These are phyloP conservation scores for Calonectria fujianensis DNA, from an alignment of 2,329 filamentous ascomycete species.

Conservation along the genomic window DNA sequence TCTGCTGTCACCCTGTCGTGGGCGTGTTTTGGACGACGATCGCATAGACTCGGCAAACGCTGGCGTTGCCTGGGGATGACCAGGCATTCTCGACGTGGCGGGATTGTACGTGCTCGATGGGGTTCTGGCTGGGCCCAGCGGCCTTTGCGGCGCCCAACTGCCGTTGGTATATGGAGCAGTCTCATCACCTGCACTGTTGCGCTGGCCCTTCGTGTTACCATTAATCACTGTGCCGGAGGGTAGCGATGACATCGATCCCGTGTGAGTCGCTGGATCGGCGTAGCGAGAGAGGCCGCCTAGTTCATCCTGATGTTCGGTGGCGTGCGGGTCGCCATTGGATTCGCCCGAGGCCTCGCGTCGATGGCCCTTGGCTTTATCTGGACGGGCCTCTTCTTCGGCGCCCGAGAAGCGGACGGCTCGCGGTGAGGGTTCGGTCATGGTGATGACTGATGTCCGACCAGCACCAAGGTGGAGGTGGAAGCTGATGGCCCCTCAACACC, in stretches of 20 bases:
- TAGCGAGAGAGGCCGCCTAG: constrained; percentile 67
- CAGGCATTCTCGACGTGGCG: constrained; percentile 73
- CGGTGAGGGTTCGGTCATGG: constrained; percentile 70
- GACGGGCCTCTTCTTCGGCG: constrained; percentile 65
- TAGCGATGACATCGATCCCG: constrained; percentile 67
- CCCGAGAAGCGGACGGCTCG: constrained; percentile 75
- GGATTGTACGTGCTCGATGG: constrained; percentile 88
- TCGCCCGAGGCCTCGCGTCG: constrained; percentile 56
- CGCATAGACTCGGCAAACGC: constrained; percentile 67
- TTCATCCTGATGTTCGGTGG: constrained; percentile 70
- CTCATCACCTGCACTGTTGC: constrained; percentile 58
- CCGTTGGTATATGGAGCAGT: constrained; percentile 56
- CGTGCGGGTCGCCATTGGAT: constrained; percentile 64
- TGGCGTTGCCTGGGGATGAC: constrained; percentile 63
- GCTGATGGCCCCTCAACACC: constrained; percentile 49
- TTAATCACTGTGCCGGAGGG: constrained; percentile 63
- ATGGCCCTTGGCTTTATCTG: constrained; percentile 65
- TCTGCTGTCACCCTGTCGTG: constrained; percentile 65
- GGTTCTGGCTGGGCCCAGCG: constrained; percentile 81
- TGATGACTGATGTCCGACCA: constrained; percentile 44
- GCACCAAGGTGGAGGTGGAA: constrained; percentile 45
- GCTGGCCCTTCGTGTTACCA: constrained; percentile 64
- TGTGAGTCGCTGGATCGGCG: constrained; percentile 62
- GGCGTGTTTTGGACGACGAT: constrained; percentile 72
- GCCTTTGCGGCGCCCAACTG: constrained; percentile 77